These are phyloP conservation scores for Jamesozyma rosinii DNA, from an alignment of 805 yeast genomes.

Conservation along the genomic window DNA sequence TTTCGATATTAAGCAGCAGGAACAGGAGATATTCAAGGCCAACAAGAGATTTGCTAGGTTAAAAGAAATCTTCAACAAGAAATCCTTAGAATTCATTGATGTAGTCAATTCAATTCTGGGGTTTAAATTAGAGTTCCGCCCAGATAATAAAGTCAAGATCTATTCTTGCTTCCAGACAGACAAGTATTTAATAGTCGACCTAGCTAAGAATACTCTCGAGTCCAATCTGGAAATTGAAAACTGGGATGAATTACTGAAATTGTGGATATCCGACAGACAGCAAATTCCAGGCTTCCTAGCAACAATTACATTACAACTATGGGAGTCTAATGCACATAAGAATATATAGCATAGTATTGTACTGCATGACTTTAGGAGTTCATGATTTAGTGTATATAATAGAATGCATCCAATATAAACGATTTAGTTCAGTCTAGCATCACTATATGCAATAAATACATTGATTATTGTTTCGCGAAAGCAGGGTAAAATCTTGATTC, in stretches of 20 bases:
- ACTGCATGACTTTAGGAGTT: too few relatives aligned
- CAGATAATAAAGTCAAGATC: conserved; percentile 47
- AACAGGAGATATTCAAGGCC: conserved; percentile 39
- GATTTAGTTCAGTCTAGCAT: too few relatives aligned
- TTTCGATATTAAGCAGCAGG: conserved; percentile 42
- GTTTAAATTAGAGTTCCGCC: conserved; percentile 57
- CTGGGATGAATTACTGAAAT: conserved; percentile 45
- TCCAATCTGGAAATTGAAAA: conserved; percentile 32
- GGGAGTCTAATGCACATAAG: conserved; percentile 34
- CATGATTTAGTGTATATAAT: too few relatives aligned
- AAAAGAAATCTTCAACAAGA: conserved; percentile 49
- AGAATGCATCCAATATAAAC: too few relatives aligned
- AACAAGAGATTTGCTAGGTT: conserved; percentile 45
- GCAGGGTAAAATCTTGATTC: too few relatives aligned
- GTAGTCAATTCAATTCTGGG: conserved; percentile 64
- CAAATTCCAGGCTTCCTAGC: conserved; percentile 74
- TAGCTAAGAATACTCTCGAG: conserved; percentile 44
- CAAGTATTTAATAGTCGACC: conserved; percentile 47
- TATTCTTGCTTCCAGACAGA: conserved; percentile 38
- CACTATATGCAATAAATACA: too few relatives aligned
- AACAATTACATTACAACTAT: conserved; percentile 59
- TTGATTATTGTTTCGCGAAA: too few relatives aligned
- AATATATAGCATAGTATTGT: neutral
- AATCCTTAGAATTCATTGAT: conserved; percentile 63
- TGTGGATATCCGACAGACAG: conserved; percentile 59